Evolutionary conservation across 768 basidiomycete genomes (phyloP).

Genomic region (Pleurotus platypus): DNA sequence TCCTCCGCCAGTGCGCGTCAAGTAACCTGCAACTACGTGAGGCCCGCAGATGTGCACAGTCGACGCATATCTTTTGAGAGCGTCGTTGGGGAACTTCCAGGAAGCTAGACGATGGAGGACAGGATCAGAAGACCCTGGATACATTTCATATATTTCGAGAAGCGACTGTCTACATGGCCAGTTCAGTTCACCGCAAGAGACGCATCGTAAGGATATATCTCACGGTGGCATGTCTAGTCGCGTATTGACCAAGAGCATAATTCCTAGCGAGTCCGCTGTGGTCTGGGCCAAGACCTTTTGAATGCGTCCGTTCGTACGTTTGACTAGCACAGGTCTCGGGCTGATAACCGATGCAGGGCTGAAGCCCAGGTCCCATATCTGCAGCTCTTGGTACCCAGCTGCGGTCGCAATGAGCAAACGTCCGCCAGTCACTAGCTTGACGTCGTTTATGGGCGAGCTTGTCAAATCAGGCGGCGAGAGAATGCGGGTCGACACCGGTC

Average conservation of each 20-base stretch:
- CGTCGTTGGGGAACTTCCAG: not conserved
- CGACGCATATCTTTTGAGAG: not conserved
- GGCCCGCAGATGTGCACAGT: not conserved
- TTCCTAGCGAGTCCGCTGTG: conserved; percentile 4
- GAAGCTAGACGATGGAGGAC: conserved; percentile 3
- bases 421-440: conserved; percentile 25
- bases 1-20: not conserved
- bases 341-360: conserved; percentile 12
- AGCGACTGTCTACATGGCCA: not conserved
- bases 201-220: not conserved
- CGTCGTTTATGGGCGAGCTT: not conserved
- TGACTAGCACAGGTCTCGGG: conserved; percentile 8
- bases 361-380: conserved; percentile 25
- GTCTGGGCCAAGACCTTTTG: conserved; percentile 1
- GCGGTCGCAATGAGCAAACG: conserved; percentile 23
- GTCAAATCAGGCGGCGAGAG: conserved; percentile 10
- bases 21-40: not conserved
- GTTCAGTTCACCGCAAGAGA: not conserved
- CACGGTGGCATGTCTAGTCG: not conserved
- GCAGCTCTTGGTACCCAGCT: conserved; percentile 10
- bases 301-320: conserved; percentile 7
- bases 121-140: conserved; percentile 1
- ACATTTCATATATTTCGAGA: conserved; percentile 8
- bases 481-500: conserved; percentile 12
- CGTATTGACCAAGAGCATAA: conserved; percentile 7